Evolutionary conservation across 768 basidiomycete species (phyloP).

Genomic region (Leucogyrophana mollusca): DNA sequence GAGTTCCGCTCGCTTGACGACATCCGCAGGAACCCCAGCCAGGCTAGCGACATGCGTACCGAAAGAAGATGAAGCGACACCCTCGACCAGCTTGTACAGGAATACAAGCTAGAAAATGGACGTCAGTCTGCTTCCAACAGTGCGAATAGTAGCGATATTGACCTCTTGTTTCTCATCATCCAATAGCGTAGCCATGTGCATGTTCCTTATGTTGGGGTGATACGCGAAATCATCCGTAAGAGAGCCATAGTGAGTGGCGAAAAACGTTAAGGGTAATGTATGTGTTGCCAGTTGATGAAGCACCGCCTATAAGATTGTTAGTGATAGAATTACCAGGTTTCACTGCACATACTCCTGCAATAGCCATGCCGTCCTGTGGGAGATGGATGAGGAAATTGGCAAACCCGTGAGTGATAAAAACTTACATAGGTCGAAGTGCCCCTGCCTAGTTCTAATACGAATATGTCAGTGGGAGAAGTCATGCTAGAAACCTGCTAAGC

Average conservation of each 20-base stretch:
- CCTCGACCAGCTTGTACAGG: constrained; percentile 90
- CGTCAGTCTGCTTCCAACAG: no score
- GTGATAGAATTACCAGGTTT: constrained; percentile 6
- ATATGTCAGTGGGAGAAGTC: constrained; percentile 9
- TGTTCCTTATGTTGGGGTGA: constrained; percentile 89
- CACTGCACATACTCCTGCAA: constrained; percentile 67
- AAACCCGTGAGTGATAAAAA: constrained; percentile 6
- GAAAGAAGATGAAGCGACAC: constrained; percentile 85
- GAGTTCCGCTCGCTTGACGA: constrained; percentile 85
- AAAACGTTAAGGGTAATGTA: constrained; percentile 88
- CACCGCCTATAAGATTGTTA: constrained; percentile 59
- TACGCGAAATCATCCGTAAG: constrained; percentile 92
- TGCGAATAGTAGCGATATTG: constrained; percentile 11
- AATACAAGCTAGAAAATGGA: constrained; percentile 70
- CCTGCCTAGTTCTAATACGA: constrained; percentile 75
- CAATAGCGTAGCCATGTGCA: constrained; percentile 95
- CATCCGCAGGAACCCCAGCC: constrained; percentile 83
- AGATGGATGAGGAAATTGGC: constrained; percentile 13
- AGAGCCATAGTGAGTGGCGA: constrained; percentile 97
- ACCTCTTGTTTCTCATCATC: constrained; percentile 92
- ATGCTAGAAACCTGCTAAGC: constrained; percentile 14
- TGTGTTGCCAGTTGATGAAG: constrained; percentile 93
- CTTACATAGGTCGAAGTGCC: constrained; percentile 92
- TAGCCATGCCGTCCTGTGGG: constrained; percentile 93
- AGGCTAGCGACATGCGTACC: constrained; percentile 94